These are phyloP conservation scores for Syncephalastrum sp. DNA, from an alignment of 371 early-diverging fungal genomes.

Conservation along the genomic window DNA sequence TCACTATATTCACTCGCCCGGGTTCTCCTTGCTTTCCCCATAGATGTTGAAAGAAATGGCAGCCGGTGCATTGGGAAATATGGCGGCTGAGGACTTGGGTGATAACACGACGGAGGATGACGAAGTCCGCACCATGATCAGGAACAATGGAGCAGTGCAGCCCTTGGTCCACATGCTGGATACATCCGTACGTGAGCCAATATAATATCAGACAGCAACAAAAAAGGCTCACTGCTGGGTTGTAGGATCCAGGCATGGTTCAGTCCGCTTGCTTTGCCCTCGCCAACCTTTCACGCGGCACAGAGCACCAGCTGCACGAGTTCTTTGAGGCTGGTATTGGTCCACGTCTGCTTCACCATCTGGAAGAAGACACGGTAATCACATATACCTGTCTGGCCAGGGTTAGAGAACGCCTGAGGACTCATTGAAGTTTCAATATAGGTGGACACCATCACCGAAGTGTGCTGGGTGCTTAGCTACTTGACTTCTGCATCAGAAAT, in stretches of 20 bases:
- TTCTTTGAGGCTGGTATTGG: constrained; percentile 47
- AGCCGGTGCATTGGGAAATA: constrained; percentile 64
- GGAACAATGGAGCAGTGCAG: constrained; percentile 58
- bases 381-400: not conserved
- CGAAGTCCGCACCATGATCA: constrained; percentile 53
- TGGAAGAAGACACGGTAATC: constrained; percentile 31
- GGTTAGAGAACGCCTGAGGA: not conserved
- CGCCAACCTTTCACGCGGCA: constrained; percentile 71
- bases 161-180: constrained; percentile 58
- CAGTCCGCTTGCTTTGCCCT: constrained; percentile 77
- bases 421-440: constrained; percentile 3
- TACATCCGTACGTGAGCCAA: constrained; percentile 30
- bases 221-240: not conserved
- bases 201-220: not conserved
- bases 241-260: constrained; percentile 50
- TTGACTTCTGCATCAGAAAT: constrained; percentile 62
- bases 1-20: not conserved
- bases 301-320: constrained; percentile 51
- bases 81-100: constrained; percentile 74
- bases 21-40: not conserved
- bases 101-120: constrained; percentile 71
- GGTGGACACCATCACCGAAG: constrained; percentile 63
- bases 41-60: constrained; percentile 36
- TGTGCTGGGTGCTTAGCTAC: constrained; percentile 72
- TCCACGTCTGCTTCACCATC: constrained; percentile 41